These are phyloP conservation scores for Wickerhamomyces subpelliculosus DNA, from an alignment of 805 yeast species.

Conservation along the genomic window DNA sequence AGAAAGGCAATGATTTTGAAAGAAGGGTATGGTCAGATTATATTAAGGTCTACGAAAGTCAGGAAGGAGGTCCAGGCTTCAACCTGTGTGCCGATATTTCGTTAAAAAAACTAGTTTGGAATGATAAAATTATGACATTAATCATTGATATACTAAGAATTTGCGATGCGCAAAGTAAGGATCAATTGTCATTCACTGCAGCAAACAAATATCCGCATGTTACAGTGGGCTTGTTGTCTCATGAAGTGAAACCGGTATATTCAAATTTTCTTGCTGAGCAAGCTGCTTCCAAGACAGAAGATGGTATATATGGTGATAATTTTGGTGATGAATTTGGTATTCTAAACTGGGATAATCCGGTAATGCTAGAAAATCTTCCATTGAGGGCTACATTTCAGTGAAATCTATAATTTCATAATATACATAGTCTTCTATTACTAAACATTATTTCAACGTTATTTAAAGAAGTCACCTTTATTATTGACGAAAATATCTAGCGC, in stretches of 20 bases:
- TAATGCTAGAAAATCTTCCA: no score
- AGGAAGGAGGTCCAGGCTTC: constrained; percentile 2
- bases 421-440: no score
- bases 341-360: no score
- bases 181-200: constrained; percentile 19
- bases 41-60: constrained; percentile 6
- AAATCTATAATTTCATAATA: no score
- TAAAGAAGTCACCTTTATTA: constrained; percentile 60
- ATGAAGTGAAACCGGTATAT: constrained; percentile 40
- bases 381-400: no score
- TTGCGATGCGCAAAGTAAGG: neutral
- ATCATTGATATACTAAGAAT: constrained; percentile 29
- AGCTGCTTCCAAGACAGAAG: constrained; percentile 2
- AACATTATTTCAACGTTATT: no score
- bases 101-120: constrained; percentile 42
- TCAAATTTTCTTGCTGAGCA: constrained; percentile 37
- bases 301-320: constrained; percentile 4
- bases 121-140: constrained; percentile 46
- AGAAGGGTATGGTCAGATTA: constrained; percentile 23
- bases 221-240: constrained; percentile 57
- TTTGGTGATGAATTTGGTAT: constrained; percentile 6
- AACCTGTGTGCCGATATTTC: constrained; percentile 35
- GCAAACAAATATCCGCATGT: constrained; percentile 54
- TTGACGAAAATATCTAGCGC: constrained; percentile 85
- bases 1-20: constrained; percentile 20